These are phyloP conservation scores for Beta corolliflora DNA, from an alignment of 179 eudicot species.

Conservation along the genomic window DNA sequence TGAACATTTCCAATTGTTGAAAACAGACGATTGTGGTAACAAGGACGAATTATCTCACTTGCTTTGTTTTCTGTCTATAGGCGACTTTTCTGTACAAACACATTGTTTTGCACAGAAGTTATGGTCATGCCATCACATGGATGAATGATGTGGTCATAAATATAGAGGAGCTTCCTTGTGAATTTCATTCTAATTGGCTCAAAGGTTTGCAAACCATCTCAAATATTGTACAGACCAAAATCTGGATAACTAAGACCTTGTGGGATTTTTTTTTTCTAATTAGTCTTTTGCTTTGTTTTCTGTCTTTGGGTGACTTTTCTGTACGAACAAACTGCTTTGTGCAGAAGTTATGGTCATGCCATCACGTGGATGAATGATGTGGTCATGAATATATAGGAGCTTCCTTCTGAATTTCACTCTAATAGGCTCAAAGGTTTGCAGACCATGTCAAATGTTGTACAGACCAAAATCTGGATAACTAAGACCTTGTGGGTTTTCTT, in stretches of 20 bases:
- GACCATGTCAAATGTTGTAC: not conserved
- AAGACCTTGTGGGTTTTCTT: not conserved
- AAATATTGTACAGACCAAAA: too few relatives aligned
- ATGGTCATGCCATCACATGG: too few relatives aligned
- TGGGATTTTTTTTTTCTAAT: too few relatives aligned
- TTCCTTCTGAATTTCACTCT: not conserved
- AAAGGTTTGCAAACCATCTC: too few relatives aligned
- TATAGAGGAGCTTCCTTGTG: too few relatives aligned
- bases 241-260: too few relatives aligned
- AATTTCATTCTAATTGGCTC: too few relatives aligned
- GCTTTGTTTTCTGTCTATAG: too few relatives aligned
- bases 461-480: not conserved
- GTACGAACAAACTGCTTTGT: not conserved
- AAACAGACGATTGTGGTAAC: not conserved
- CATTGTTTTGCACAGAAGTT: too few relatives aligned
- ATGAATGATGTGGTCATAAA: too few relatives aligned
- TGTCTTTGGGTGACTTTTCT: not conserved
- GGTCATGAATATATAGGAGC: not conserved
- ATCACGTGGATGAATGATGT: not conserved
- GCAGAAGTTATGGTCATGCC: not conserved
- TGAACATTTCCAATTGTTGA: not conserved
- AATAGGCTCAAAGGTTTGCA: not conserved
- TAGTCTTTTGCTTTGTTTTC: not conserved
- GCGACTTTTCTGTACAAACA: too few relatives aligned
- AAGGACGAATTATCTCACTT: not conserved